Evolutionary conservation across 2,329 filamentous ascomycete genomes (phyloP).

Genomic region (Plenodomus tracheiphilus): DNA sequence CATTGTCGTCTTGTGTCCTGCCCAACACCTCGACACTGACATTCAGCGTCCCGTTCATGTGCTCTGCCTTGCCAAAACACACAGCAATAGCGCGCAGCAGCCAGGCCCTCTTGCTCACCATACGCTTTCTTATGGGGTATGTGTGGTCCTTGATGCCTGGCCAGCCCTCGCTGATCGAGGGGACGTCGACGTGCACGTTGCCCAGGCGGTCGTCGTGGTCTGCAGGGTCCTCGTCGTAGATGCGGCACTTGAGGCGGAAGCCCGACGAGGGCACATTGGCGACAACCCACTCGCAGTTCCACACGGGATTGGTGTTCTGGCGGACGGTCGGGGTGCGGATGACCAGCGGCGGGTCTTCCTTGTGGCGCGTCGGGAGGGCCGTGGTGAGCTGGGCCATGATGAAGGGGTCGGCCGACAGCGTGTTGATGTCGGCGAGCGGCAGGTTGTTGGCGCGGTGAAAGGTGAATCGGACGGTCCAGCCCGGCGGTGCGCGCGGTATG

Average conservation of each 20-base stretch:
- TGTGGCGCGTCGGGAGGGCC: slow-evolving; percentile 73
- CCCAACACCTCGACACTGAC: slow-evolving; percentile 80
- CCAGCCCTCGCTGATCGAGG: slow-evolving; percentile 67
- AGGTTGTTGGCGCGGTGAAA: slow-evolving; percentile 82
- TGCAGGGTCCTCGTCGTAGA: slow-evolving; percentile 88
- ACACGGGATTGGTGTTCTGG: slow-evolving; percentile 71
- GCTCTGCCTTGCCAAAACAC: slow-evolving; percentile 62
- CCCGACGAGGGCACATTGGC: slow-evolving; percentile 81
- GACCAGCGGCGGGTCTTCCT: slow-evolving; percentile 77
- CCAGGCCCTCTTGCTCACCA: slow-evolving; percentile 86
- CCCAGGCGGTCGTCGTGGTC: slow-evolving; percentile 88
- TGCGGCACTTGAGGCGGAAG: slow-evolving; percentile 79
- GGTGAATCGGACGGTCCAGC: slow-evolving; percentile 83
- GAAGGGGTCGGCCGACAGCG: slow-evolving; percentile 81
- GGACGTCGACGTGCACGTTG: slow-evolving; percentile 74
- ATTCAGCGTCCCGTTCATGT: slow-evolving; percentile 71
- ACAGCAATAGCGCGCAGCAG: slow-evolving; percentile 69
- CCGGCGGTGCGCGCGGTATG: slow-evolving; percentile 71
- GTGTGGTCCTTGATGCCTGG: slow-evolving; percentile 64
- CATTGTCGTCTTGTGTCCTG: slow-evolving; percentile 65
- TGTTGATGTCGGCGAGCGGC: slow-evolving; percentile 77
- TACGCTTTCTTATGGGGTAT: slow-evolving; percentile 78
- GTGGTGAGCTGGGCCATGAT: slow-evolving; percentile 75
- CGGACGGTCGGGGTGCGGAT: slow-evolving; percentile 78
- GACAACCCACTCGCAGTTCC: slow-evolving; percentile 86